Conservation (phyloP, 257 asterid genomes). For the Solanum verrucosum region DNA sequence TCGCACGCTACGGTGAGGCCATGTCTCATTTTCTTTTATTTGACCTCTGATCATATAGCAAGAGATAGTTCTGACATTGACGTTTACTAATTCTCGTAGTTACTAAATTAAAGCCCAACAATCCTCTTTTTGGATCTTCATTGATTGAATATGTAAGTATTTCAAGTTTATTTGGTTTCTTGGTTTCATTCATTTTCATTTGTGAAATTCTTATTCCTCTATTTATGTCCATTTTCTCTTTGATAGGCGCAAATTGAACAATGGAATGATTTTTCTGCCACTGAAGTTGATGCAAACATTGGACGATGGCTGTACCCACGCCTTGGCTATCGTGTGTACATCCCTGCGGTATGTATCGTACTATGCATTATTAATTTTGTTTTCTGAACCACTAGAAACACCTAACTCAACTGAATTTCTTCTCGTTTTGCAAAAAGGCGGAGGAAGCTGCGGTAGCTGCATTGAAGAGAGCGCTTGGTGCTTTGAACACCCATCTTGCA, state of each 20-base stretch:
- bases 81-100: slow-evolving; percentile 25
- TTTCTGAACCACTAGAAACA: not conserved
- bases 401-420: not conserved
- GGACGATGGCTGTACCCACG: not conserved
- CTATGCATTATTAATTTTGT: not conserved
- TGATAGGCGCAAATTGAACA: not conserved
- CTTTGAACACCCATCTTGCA: not conserved
- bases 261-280: not conserved
- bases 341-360: not conserved
- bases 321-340: not conserved
- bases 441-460: not conserved
- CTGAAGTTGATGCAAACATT: not conserved
- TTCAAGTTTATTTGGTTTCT: not conserved
- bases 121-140: slow-evolving; percentile 57
- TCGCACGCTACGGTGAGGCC: slow-evolving; percentile 76
- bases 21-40: not conserved
- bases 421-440: not conserved
- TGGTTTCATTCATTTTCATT: not conserved
- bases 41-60: not conserved
- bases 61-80: not conserved
- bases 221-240: not conserved
- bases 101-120: slow-evolving; percentile 38
- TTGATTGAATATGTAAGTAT: slow-evolving; percentile 59
- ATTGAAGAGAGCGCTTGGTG: not conserved
- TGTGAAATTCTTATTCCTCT: not conserved